These are phyloP conservation scores for Cladorrhinum samala DNA, from an alignment of 495 filamentous ascomycete genomes.

Conservation along the genomic window DNA sequence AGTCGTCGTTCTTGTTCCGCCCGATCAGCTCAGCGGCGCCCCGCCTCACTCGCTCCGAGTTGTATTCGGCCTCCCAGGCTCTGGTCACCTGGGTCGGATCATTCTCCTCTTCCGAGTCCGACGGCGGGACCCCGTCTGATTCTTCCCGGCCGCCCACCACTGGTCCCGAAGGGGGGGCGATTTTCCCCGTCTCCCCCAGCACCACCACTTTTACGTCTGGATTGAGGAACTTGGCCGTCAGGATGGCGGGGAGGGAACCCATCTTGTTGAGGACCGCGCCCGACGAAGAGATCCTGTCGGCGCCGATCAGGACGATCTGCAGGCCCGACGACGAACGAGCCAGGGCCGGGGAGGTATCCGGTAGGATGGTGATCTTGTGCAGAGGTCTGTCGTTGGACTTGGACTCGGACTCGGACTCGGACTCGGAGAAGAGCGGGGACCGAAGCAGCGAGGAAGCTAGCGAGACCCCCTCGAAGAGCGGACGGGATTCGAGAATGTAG, in stretches of 20 bases:
- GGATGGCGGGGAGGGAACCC: conserved; percentile 51
- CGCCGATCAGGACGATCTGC: conserved; percentile 55
- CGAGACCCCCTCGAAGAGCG: conserved; percentile 57
- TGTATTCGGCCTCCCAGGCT: conserved; percentile 36
- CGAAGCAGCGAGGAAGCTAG: conserved; percentile 45
- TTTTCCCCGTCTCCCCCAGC: conserved; percentile 54
- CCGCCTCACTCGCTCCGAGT: conserved; percentile 15
- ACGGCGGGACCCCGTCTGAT: no score
- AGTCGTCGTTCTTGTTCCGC: not conserved
- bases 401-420: no score
- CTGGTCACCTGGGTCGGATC: conserved; percentile 39
- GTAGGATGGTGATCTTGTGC: conserved; percentile 43
- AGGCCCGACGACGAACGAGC: conserved; percentile 30
- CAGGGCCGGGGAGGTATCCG: conserved; percentile 55
- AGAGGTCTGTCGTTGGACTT: conserved; percentile 17
- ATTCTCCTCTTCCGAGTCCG: conserved; percentile 48
- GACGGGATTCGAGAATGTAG: conserved; percentile 59
- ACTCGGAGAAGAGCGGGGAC: conserved; percentile 21
- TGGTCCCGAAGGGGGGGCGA: conserved; percentile 47
- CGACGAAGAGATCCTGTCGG: conserved; percentile 52
- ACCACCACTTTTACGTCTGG: conserved; percentile 45
- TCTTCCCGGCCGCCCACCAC: no score
- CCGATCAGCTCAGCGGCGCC: conserved; percentile 7
- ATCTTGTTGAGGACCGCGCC: conserved; percentile 62
- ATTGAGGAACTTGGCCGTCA: conserved; percentile 42